Base-by-base conservation (phyloP, 148 eudicot genomes). In the Suaeda aralocaspica region DNA sequence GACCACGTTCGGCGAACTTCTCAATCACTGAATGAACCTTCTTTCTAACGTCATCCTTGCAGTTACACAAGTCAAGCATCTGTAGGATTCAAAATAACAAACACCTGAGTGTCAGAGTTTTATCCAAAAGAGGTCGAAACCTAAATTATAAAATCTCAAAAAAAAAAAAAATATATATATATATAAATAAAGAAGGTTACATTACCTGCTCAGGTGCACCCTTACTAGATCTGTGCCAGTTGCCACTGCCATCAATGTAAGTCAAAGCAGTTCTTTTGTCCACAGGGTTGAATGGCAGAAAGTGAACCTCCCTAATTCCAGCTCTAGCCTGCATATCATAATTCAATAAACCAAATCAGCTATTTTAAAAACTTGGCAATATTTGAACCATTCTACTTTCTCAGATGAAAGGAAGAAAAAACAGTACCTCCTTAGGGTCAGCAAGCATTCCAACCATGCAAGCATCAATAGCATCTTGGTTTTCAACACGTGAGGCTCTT, bases 401-500 rank as follows among this genome's bases (percentile, higher is more conserved):
- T 21, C 61, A 68, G 24, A 25, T 45, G 11, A 66, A 26, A 44
- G 71, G 41, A 3, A 3, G 8, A 36, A 36, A 50, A 5, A 69
- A 21, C 24, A 39, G 4, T 80, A 90, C 98, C 98, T 93, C 98
- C 75, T 93, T 93, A 0, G 98, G 98, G 75, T 93, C 98, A 61
- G 96, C 95, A 70, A 93, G 96, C 70, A 85, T 93, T 50, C 96
- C 96, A 71, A 93, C 96, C 80, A 93, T 93, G 57, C 87, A 85
- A 57, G 95, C 90, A 76, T 93, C 98, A 55, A 93, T 93, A 36
- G 98, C 98, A 82, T 93, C 98, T 79, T 93, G 98, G 74, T 93
- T 93, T 71, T 93, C 98, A 36, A 74, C 81, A 69, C 96, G 85
- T 28, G 98, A 93, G 42, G 98, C 98, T 78, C 98, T 83, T 28